Evolutionary conservation across 2,329 filamentous ascomycete genomes (phyloP), one percentile per base, ranked within the genome.

Genomic region (Penicillium janthinellum): DNA sequence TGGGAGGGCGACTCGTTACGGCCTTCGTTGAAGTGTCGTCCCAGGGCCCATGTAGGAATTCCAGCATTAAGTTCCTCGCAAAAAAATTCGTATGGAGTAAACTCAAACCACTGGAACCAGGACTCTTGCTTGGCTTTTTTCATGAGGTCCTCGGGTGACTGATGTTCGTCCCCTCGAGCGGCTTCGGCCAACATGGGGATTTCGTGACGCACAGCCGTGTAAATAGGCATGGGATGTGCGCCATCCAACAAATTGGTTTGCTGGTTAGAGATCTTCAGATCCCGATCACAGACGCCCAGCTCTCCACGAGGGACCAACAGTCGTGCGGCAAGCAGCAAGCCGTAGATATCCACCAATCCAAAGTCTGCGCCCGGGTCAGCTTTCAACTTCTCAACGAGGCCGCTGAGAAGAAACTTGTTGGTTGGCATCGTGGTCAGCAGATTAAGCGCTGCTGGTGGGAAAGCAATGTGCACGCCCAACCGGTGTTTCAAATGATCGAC

Each of bases 71-170:
- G 88, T 71, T 97, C 94, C 75, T 98, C 94, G 67, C 92, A 96
- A 75, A 95, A 97, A 73, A 97, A 89, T 73, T 98, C 94, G 71
- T 96, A 97, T 0, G 94, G 94, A 0, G 92, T 96, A 69, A 94
- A 90, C 71, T 99, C 95, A 67, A 95, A 97, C 94, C 95, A 98
- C 70, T 99, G 94, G 69, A 98, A 99, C 91, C 93, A 98, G 2
- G 92, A 84, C 70, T 96, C 90, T 60, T 83, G 78, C 56, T 76
- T 77, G 4, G 83, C 81, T 59, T 81, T 78, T 39, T 76, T 79
- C 60, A 81, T 78, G 2, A 76, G 69, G 61, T 69, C 73, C 61
- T 74, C 76, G 7, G 75, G 69, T 28, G 63, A 71, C 25, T 59
- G 64, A 38, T 63, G 64, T 53, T 66, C 67, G 70, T 53, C 53